Evolutionary conservation across 805 yeast genomes (phyloP), one percentile per base, ranked within the genome.

Genomic region (Zygosaccharomyces gambellarensis): DNA sequence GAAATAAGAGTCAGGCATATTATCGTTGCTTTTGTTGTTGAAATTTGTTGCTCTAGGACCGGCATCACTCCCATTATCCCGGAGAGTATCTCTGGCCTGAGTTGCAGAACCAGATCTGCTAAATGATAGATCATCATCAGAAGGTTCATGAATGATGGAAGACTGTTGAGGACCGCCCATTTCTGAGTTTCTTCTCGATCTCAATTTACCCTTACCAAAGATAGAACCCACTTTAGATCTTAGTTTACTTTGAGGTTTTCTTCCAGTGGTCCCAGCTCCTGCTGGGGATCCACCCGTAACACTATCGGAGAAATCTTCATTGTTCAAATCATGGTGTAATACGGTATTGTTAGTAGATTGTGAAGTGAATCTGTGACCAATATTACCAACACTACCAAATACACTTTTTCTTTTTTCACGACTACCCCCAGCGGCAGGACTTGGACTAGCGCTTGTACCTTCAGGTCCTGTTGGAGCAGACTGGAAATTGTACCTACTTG

Each of bases 151-250:
- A 31, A 44, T 51, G 28, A 52, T 32, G 21, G 52, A 43, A 7
- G 45, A 30, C 23, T 42, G 36, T 12, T 22, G 45, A 42, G 45
- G 25, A 19, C 36, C 23, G 5, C 21, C 22, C 28, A 22, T 42
- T 11, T 42, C 45, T 10, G 45, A 42, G 30, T 30, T 30, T 30
- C 45, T 56, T 41, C 61, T 68, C 22, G 68, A 66, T 41, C 72
- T 71, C 53, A 74, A 72, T 59, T 80, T 81, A 64, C 79, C 83
- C 55, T 81, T 78, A 40, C 85, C 83, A 59, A 87, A 81, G 53
- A 87, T 78, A 0, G 94, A 83, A 8, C 95, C 95, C 49, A 87
- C 84, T 60, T 72, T 81, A 5, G 90, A 84, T 66, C 80, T 80
- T 58, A 87, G 65, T 41, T 74, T 76, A 41, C 65, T 65, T 45